Percentiles rank a stretch among this genome's conserved stretches.
These are phyloP conservation scores for Mucuna pruriens DNA, from an alignment of 306 rosid species.

Conservation along the genomic window DNA sequence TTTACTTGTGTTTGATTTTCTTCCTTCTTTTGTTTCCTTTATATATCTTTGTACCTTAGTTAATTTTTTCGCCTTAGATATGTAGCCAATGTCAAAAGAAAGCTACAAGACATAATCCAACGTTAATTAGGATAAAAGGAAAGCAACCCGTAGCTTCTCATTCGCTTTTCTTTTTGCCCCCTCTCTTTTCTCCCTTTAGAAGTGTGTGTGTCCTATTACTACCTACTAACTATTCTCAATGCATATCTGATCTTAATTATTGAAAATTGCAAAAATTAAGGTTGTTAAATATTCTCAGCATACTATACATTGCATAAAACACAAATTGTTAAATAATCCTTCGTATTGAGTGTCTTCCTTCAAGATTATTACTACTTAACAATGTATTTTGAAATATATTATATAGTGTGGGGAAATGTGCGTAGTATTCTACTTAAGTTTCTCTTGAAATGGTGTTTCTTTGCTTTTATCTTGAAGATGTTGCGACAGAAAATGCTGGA, in stretches of 20 bases:
- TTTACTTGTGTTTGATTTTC: slow-evolving; percentile 56
- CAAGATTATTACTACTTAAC: slow-evolving; percentile 21
- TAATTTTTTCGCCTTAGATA: slow-evolving; percentile 30
- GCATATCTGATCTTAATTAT: not conserved
- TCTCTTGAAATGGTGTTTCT: not conserved
- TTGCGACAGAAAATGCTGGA: too few relatives aligned
- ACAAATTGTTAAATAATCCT: slow-evolving; percentile 38
- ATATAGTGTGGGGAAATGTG: not conserved
- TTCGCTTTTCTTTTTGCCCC: slow-evolving; percentile 35
- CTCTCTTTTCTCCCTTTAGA: slow-evolving; percentile 42
- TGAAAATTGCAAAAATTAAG: not conserved
- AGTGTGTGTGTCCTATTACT: slow-evolving; percentile 18
- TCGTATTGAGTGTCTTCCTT: not conserved
- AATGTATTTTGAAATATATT: not conserved
- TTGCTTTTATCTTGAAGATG: too few relatives aligned
- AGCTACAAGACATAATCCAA: slow-evolving; percentile 52
- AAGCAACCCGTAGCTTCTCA: slow-evolving; percentile 39
- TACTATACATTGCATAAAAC: slow-evolving; percentile 38
- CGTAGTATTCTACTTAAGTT: not conserved
- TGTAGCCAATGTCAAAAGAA: slow-evolving; percentile 52
- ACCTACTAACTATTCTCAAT: not conserved
- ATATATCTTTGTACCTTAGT: slow-evolving; percentile 37
- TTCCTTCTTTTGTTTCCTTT: slow-evolving; percentile 48
- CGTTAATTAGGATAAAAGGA: slow-evolving; percentile 44
- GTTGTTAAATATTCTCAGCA: slow-evolving; percentile 43